Evolutionary conservation across 345 rosid genomes (phyloP).

Genomic region (Carallia brachiata): DNA sequence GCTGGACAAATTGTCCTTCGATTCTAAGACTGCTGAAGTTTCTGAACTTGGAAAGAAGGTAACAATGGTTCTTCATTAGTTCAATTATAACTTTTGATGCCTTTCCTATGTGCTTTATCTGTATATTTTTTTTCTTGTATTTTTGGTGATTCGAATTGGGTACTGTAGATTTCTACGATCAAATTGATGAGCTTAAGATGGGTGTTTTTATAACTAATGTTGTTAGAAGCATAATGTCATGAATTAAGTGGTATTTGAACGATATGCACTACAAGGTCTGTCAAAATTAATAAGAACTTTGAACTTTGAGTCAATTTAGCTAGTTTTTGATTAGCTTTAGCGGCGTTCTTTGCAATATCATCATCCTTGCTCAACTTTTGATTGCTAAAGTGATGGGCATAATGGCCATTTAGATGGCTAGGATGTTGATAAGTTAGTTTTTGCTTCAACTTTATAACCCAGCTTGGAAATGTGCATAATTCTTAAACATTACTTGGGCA

Average conservation of each 20-base stretch:
- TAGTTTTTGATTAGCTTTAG: no score
- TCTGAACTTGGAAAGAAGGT: constrained; percentile 45
- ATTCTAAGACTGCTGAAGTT: constrained; percentile 41
- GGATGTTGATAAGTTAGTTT: constrained; percentile 9
- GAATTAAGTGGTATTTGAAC: constrained; percentile 1
- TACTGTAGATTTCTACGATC: constrained; percentile 6
- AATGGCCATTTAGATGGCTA: constrained; percentile 3
- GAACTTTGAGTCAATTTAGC: neutral
- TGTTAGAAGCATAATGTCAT: neutral
- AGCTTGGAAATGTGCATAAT: no score
- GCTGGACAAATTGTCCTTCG: constrained; percentile 54
- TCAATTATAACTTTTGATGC: neutral
- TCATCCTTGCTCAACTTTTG: constrained; percentile 10
- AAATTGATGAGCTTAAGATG: constrained; percentile 5
- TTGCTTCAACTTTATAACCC: constrained; percentile 3
- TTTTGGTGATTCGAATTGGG: constrained; percentile 7
- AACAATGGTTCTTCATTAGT: neutral
- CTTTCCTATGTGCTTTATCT: neutral
- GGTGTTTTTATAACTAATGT: neutral
- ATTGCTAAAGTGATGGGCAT: neutral
- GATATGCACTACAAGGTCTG: neutral
- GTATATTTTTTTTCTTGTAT: neutral
- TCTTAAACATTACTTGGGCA: no score
- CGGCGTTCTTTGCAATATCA: neutral
- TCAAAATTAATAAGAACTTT: neutral